These are phyloP conservation scores for Paramecium pentaurelia DNA, from an alignment of 73 alveolate species.

Conservation along the genomic window DNA sequence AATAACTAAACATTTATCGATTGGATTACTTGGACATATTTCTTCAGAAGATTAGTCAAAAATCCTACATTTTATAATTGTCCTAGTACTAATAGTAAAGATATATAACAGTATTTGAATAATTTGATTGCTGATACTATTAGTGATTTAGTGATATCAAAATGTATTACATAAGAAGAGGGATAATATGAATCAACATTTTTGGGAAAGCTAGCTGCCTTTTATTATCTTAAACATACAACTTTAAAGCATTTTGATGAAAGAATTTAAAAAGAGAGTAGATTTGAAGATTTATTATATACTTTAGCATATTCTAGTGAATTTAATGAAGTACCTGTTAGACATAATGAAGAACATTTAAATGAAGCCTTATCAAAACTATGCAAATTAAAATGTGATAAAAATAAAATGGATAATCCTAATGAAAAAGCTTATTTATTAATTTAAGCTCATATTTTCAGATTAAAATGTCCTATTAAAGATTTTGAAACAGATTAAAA, in stretches of 20 bases:
- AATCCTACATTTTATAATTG: constrained; percentile 79
- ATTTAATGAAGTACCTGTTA: constrained; percentile 95
- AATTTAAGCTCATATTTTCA: constrained; percentile 91
- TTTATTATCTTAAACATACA: constrained; percentile 92
- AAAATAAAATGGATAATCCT: constrained; percentile 84
- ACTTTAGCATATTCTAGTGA: constrained; percentile 88
- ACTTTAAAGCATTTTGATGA: constrained; percentile 78
- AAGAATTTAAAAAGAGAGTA: constrained; percentile 66
- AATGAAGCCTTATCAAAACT: constrained; percentile 92
- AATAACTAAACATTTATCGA: constrained; percentile 61
- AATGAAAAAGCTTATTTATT: constrained; percentile 92
- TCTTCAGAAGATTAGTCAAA: constrained; percentile 73
- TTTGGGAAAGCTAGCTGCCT: constrained; percentile 93
- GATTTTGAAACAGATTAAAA: constrained; percentile 97
- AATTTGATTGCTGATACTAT: constrained; percentile 71
- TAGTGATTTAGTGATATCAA: constrained; percentile 78
- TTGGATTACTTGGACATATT: constrained; percentile 94
- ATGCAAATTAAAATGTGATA: constrained; percentile 84
- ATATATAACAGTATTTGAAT: constrained; percentile 33
- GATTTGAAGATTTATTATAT: constrained; percentile 66
- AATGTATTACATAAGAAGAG: constrained; percentile 82
- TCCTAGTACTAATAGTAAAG: constrained; percentile 55
- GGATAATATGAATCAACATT: constrained; percentile 82
- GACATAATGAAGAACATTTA: constrained; percentile 97
- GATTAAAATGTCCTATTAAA: constrained; percentile 94